Base-by-base conservation (phyloP, 1,284 basidiomycete species). In the Ustilago trichophora region DNA sequence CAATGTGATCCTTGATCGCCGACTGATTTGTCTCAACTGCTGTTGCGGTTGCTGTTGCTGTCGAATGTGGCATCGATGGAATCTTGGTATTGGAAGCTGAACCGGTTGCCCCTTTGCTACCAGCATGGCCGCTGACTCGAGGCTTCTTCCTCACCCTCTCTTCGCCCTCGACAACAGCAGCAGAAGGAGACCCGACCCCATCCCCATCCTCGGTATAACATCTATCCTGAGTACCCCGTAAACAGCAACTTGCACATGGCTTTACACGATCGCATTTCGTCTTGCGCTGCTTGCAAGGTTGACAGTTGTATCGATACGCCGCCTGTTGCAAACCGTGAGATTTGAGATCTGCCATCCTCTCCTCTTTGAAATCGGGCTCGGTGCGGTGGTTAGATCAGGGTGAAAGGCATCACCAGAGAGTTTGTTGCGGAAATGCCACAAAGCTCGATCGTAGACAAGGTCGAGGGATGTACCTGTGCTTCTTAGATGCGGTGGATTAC, bases 261-360 rank as follows among this genome's bases (percentile, higher is more conserved):
- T 44, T 57, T 29, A 65, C 53, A 12, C 67, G 52, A 32, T 70
- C 67, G 53, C 67, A 70, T 29, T 70, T 70, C n/a, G 56, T 59
- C 46, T 70, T 70, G 34, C 67, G 52, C 26, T 64, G 67, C 35
- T 70, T 64, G 50, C 67, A 70, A 4, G 60, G 60, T 31, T 64
- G 60, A 29, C 60, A 64, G 25, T 64, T 64, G 54, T 64, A 64
- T 4, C 60, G 49, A 33, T 64, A 64, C 16, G 60, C 60, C 19
- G 60, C 60, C 18, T 41, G 53, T 26, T 64, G 54, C 13, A 64
- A 26, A 22, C 29, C 45, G 19, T 53, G 46, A 11, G 60, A 43
- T 21, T 47, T 49, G n/a, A 19, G 6, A 19, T 49, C 49, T n/a
- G 45, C 44, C 59, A 47, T 45, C 13, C 12, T 22, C 13, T 10